Evolutionary conservation across 129 eudicot species (phyloP).

Genomic region (Tagetes erecta): DNA sequence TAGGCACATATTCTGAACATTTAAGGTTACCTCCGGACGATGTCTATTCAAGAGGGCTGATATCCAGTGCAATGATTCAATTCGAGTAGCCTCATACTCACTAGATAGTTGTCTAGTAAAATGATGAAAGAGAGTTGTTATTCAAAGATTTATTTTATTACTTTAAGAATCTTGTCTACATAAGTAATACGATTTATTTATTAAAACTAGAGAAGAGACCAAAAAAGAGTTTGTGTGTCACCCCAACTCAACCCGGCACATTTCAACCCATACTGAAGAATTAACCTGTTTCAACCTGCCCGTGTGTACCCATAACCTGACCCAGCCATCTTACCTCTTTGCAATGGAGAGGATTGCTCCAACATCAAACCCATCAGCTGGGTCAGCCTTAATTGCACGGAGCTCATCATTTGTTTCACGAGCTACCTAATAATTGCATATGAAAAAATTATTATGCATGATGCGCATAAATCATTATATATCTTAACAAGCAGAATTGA

Average conservation of each 20-base stretch:
- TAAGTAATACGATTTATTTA: not conserved
- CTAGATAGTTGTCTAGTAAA: constrained; percentile 76
- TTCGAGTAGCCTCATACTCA: constrained; percentile 96
- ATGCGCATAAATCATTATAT: not conserved
- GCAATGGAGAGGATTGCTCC: constrained; percentile 81
- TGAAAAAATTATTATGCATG: not conserved
- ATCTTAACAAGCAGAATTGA: not conserved
- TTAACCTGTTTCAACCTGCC: not conserved
- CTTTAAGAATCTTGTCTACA: not conserved
- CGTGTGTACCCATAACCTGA: not conserved
- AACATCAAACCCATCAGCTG: constrained; percentile 88
- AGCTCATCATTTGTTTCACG: constrained; percentile 94
- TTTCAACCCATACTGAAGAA: not conserved
- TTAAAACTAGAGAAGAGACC: not conserved
- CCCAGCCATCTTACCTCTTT: constrained; percentile 43
- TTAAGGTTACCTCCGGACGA: constrained; percentile 59
- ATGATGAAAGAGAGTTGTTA: not conserved
- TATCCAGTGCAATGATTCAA: constrained; percentile 96
- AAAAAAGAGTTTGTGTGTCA: not conserved
- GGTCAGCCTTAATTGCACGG: constrained; percentile 68
- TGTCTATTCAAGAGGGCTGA: constrained; percentile 79
- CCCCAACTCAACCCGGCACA: not conserved
- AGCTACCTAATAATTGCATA: constrained; percentile 58
- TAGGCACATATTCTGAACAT: not conserved
- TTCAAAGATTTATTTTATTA: not conserved